Conservation (phyloP, 192 early-diverging fungal genomes). For the Phycomyces blakesleeanus region DNA sequence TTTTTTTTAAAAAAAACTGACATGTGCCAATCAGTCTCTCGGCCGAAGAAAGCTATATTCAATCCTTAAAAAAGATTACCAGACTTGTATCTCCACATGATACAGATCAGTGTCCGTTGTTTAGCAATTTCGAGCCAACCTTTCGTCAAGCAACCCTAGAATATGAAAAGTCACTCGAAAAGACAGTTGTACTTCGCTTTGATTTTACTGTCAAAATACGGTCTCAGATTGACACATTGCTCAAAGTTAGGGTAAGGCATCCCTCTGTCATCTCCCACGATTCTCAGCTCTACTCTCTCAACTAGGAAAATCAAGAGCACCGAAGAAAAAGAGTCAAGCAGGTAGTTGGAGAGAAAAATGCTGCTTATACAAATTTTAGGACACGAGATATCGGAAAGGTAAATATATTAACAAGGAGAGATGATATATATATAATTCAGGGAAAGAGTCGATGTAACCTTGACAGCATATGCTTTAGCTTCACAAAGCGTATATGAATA, state of each 20-base stretch:
- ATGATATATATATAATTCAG: background rate
- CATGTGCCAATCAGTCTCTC: background rate
- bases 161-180: constrained; percentile 4
- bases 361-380: constrained; percentile 3
- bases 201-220: constrained; percentile 6
- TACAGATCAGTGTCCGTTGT: background rate
- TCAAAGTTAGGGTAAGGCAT: constrained; percentile 10
- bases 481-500: constrained; percentile 13
- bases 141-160: constrained; percentile 3
- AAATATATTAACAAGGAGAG: background rate
- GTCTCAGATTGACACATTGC: constrained; percentile 7
- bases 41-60: constrained; percentile 11
- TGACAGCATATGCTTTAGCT: background rate
- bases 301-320: constrained; percentile 13
- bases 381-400: constrained; percentile 17
- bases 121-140: background rate
- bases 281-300: background rate
- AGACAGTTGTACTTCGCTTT: constrained; percentile 1
- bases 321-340: constrained; percentile 12
- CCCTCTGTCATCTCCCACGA: too few relatives aligned
- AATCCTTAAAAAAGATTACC: constrained; percentile 2
- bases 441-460: background rate
- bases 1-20: background rate
- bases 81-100: background rate
- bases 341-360: constrained; percentile 11